These are phyloP conservation scores for Rhizoctonia solani DNA, from an alignment of 1,284 basidiomycete species.

Conservation along the genomic window DNA sequence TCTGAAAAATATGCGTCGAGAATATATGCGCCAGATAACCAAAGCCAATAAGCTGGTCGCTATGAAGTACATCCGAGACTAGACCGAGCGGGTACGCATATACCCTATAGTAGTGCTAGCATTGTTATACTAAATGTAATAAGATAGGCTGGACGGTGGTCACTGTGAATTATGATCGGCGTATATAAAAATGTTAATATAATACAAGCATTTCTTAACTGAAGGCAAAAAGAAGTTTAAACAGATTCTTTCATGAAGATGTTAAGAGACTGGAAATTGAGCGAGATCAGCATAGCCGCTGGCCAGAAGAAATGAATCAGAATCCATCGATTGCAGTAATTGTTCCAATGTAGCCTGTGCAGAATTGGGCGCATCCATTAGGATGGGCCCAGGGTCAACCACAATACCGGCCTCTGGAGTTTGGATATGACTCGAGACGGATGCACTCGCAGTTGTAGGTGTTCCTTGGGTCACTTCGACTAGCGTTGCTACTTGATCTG, in stretches of 20 bases:
- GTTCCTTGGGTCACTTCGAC: slow-evolving; percentile 6
- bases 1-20: not conserved
- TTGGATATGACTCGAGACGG: slow-evolving; percentile 2
- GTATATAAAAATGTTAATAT: no score
- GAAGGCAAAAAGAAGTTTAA: not conserved
- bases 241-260: not conserved
- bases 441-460: not conserved
- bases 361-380: slow-evolving; percentile 26
- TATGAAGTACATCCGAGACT: no score
- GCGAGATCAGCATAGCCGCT: slow-evolving; percentile 26
- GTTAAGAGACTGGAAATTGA: slow-evolving; percentile 11
- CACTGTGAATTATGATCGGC: no score
- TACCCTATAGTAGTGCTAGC: no score
- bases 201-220: no score
- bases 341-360: slow-evolving; percentile 18
- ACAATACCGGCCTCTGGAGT: slow-evolving; percentile 15
- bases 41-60: no score
- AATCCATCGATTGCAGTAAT: slow-evolving; percentile 23
- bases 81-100: no score
- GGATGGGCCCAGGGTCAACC: slow-evolving; percentile 7
- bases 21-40: not conserved
- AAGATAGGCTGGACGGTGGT: no score
- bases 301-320: slow-evolving; percentile 15
- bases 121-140: no score
- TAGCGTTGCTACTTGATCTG: not conserved